Evolutionary conservation across 2,329 filamentous ascomycete species (phyloP), one percentile per base, ranked within the genome.

Genomic region (Phyllosticta ampelicida): DNA sequence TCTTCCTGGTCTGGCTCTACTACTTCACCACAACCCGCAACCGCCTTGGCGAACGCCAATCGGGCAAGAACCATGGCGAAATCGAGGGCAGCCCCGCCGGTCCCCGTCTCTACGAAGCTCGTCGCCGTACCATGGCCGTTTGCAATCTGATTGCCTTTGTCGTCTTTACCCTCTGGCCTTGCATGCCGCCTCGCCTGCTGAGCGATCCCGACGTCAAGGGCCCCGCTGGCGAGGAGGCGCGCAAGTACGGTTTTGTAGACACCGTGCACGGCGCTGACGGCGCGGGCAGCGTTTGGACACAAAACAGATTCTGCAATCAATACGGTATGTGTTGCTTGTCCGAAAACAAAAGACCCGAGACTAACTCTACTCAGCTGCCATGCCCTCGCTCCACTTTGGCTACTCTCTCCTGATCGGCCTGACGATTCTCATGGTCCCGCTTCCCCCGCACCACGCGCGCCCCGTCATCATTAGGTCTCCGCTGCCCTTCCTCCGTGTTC

Each of bases 361-460:
- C 16, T 16, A 54, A 2, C 18, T 5, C 26, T 29, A 48, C 9
- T 6, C 49, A 84, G 83, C 84, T 57, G 86, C 86, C 8, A 89
- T 89, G 86, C 86, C 86, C 0, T 86, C 83, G 0, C 77, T 89
- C 16, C 86, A 89, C 69, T 89, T 89, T 66, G 86, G 86, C 2
- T 89, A 89, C 73, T 86, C 84, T 3, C 79, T 89, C 28, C 79
- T 89, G 65, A 84, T 89, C 66, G 86, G 86, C 8, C 71, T 89
- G 11, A 89, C 86, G 3, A 78, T 89, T 59, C 80, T 82, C 63
- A 82, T 81, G 0, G 80, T 88, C 52, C 86, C 86, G 1, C 74
- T 88, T 0, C 72, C 78, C 9, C 76, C 79, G 21, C 74, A 79
- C 20, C 79, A 83, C 56, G 69, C 75, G 18, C 75, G 74, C 9